Conservation (phyloP, 225 moss, liverwort and hornwort genomes). For the Pseudoscleropodium purum region DNA sequence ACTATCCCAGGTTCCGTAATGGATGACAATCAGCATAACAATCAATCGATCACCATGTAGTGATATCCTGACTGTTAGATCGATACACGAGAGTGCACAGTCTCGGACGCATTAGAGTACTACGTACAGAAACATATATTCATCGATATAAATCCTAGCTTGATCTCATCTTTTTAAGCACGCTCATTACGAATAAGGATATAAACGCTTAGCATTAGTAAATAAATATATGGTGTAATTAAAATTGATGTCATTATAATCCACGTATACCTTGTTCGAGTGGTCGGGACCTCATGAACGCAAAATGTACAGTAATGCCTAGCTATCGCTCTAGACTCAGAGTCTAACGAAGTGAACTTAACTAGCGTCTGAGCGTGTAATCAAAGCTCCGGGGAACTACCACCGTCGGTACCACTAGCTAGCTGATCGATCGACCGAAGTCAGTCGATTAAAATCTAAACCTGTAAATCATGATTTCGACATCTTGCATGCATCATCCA, state of each 20-base stretch:
- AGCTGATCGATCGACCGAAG: neutral
- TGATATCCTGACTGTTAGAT: neutral
- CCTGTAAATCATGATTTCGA: neutral
- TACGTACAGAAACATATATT: too few relatives aligned
- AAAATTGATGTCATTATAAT: neutral
- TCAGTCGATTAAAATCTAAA: neutral
- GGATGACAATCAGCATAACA: neutral
- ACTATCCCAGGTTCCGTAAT: neutral
- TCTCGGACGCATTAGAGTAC: neutral
- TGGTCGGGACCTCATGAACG: neutral
- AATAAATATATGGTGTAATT: neutral
- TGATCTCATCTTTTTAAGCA: neutral
- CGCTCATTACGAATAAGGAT: neutral
- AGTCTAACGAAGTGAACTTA: neutral
- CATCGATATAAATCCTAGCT: too few relatives aligned
- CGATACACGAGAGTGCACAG: neutral
- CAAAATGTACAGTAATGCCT: slow-evolving; percentile 5
- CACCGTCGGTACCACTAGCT: neutral
- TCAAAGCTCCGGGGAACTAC: neutral
- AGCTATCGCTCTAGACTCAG: neutral
- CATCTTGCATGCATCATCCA: neutral
- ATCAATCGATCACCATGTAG: neutral
- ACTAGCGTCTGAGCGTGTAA: neutral
- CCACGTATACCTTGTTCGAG: neutral
- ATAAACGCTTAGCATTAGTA: neutral